Evolutionary conservation across 306 rosid species (phyloP).

Genomic region (Rosa persica): DNA sequence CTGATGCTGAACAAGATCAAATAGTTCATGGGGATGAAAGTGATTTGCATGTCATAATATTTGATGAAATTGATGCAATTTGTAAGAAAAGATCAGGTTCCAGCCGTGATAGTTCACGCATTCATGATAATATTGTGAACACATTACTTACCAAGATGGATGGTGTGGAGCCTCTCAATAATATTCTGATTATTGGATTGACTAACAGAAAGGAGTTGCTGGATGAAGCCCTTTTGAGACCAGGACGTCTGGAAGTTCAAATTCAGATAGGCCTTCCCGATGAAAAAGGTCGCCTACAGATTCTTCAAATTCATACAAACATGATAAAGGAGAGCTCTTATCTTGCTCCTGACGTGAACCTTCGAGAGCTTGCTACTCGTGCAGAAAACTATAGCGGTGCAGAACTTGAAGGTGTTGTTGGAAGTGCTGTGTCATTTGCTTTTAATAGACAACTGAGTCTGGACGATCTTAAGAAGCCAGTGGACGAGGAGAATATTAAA

Average conservation of each 20-base stretch:
- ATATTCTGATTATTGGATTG: slow-evolving; percentile 98
- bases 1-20: slow-evolving; percentile 97
- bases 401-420: slow-evolving; percentile 99
- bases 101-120: slow-evolving; percentile 83
- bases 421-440: slow-evolving; percentile 96
- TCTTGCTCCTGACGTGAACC: slow-evolving; percentile 88
- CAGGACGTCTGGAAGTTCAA: slow-evolving; percentile 97
- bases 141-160: slow-evolving; percentile 99
- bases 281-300: slow-evolving; percentile 90
- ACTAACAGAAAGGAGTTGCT: slow-evolving; percentile 98
- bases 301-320: slow-evolving; percentile 96
- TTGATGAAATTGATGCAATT: slow-evolving; percentile 98
- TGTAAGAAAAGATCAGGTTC: slow-evolving; percentile 48
- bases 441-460: slow-evolving; percentile 86
- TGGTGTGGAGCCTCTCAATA: slow-evolving; percentile 94
- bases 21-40: slow-evolving; percentile 83
- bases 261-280: slow-evolving; percentile 98
- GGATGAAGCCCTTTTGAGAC: slow-evolving; percentile 97
- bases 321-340: slow-evolving; percentile 91
- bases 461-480: slow-evolving; percentile 86
- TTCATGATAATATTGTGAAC: slow-evolving; percentile 96
- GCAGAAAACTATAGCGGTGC: slow-evolving; percentile 98
- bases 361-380: slow-evolving; percentile 93
- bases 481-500: slow-evolving; percentile 90
- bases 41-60: slow-evolving; percentile 95